These are phyloP conservation scores for Wallemia hederae DNA, from an alignment of 1,284 basidiomycete genomes.

Conservation along the genomic window DNA sequence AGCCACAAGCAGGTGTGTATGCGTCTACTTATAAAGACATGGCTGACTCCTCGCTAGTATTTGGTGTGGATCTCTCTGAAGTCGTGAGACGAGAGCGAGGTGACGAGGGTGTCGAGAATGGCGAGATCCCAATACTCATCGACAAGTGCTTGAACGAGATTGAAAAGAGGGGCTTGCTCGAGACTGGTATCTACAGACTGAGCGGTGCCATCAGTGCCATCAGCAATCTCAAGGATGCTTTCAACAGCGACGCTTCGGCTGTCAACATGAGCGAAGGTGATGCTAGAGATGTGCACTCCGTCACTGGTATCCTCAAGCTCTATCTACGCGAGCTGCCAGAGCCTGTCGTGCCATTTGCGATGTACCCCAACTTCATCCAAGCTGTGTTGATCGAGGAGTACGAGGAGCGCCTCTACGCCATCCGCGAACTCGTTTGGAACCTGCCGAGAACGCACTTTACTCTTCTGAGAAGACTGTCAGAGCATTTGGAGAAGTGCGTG, in stretches of 20 bases:
- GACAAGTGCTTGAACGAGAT: slow-evolving; percentile 34
- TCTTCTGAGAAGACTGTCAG: slow-evolving; percentile 36
- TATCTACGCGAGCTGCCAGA: slow-evolving; percentile 55
- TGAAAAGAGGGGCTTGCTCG: slow-evolving; percentile 37
- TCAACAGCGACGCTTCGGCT: slow-evolving; percentile 28
- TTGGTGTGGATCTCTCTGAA: slow-evolving; percentile 38
- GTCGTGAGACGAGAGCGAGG: slow-evolving; percentile 33
- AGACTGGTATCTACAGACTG: slow-evolving; percentile 42
- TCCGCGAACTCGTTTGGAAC: slow-evolving; percentile 32
- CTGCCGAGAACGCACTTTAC: slow-evolving; percentile 42
- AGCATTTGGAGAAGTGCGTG: slow-evolving; percentile 46
- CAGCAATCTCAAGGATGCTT: slow-evolving; percentile 32
- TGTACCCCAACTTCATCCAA: slow-evolving; percentile 34
- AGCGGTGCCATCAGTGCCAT: slow-evolving; percentile 40
- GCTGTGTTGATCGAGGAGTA: slow-evolving; percentile 36
- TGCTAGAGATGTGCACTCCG: slow-evolving; percentile 39
- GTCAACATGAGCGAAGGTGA: slow-evolving; percentile 7
- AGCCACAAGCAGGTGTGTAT: slow-evolving; percentile 1
- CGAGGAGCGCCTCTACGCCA: slow-evolving; percentile 30
- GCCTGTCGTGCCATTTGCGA: slow-evolving; percentile 36
- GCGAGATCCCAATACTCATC: slow-evolving; percentile 32
- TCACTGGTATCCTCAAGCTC: slow-evolving; percentile 47
- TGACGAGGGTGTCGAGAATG: slow-evolving; percentile 22
- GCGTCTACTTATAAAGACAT: not conserved
- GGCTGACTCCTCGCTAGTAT: slow-evolving; percentile 25